These are phyloP conservation scores for Strobilomyces confusus DNA, from an alignment of 768 basidiomycete genomes.

Conservation along the genomic window DNA sequence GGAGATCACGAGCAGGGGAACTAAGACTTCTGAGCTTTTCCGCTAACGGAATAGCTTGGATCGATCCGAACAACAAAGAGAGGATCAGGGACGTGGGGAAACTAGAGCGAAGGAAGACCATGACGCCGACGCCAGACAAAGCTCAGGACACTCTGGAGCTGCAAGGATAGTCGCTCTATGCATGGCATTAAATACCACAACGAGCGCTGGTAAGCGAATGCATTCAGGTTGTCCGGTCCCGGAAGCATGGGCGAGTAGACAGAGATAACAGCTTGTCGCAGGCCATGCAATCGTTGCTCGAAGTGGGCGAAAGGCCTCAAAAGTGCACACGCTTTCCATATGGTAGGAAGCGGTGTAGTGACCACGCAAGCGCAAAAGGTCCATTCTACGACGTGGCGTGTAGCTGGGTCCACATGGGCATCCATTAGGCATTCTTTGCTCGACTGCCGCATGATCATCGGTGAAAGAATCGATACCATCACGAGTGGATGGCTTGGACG, in stretches of 20 bases:
- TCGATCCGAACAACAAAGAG: constrained; percentile 7
- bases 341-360: background rate
- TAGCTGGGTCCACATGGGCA: background rate
- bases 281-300: background rate
- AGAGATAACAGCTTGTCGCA: background rate
- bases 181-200: constrained; percentile 18
- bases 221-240: constrained; percentile 2
- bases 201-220: background rate
- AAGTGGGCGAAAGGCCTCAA: background rate
- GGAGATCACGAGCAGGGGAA: constrained; percentile 17
- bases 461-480: background rate
- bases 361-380: background rate
- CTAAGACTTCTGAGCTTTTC: constrained; percentile 24
- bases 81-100: constrained; percentile 2
- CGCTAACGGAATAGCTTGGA: constrained; percentile 16
- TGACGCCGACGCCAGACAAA: background rate
- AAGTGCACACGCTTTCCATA: background rate
- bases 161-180: background rate
- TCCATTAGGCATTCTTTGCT: background rate
- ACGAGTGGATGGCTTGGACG: background rate
- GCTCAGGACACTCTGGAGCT: background rate
- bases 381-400: background rate
- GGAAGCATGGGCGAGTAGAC: background rate
- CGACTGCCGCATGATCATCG: background rate
- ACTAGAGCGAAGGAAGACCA: constrained; percentile 13